Base-by-base conservation (phyloP, 352 stramenopile genomes). In the Phytophthora pistaciae region DNA sequence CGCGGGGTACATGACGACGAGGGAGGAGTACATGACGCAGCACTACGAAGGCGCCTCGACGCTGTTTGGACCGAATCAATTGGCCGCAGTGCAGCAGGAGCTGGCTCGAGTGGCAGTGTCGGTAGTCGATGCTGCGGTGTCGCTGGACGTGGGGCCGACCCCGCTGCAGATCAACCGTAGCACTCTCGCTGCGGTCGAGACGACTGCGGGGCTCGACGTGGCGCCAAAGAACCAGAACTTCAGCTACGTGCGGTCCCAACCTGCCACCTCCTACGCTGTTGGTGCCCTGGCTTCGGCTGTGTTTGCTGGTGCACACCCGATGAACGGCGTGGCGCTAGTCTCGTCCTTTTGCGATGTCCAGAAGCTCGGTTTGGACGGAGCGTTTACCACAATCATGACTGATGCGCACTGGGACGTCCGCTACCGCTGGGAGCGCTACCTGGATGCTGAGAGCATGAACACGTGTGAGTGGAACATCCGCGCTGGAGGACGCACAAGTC, bases 21-120 rank as follows among this genome's bases (percentile, higher is more conserved):
- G 63, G 5, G 85, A 91, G 29, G 86, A 93, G 55, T 93, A 93
- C 62, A 29, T 72, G 1, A 72, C 66, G 8, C 85, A 93, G 70
- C 60, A 91, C 59, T 93, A 93, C 62, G 86, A 93, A 70, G 86
- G 86, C 18, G 81, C 86, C 40, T 93, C 83, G 10, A 93, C 86
- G 14, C 74, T 91, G 13, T 93, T 93, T 31, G 86, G 85, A 9
- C 84, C 83, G 1, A 91, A 93, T 38, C 83, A 91, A 56, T 60
- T 93, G 8, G 71, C 57, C 14, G 86, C 79, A 1, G 58, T 91
- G 21, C 78, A 87, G 49, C 81, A 92, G 42, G 79, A 91, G 49
- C 54, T 90, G 8, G 31, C 56, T 6, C 75, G 79, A 20, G 80
- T 88, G 3, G 76, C 78, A 0, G 59, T 25, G 16, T 83, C 77